Conservation (phyloP, 2,329 filamentous ascomycete species). For the Pseudogymnoascus sp. region DNA sequence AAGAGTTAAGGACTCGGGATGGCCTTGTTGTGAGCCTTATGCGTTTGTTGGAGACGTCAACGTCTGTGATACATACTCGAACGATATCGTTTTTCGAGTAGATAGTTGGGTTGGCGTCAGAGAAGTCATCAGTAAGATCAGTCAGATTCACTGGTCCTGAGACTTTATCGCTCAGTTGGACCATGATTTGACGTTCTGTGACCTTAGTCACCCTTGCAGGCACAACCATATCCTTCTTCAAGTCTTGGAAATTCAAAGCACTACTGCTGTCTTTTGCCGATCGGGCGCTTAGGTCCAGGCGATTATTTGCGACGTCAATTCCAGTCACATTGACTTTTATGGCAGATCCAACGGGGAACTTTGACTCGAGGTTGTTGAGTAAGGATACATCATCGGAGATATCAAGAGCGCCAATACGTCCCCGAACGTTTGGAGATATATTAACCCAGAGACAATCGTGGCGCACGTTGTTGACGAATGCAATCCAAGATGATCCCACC, state of each 20-base stretch:
- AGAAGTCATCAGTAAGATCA: conserved; percentile 81
- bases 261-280: conserved; percentile 48
- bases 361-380: conserved; percentile 64
- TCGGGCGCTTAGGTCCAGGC: conserved; percentile 75
- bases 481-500: conserved; percentile 63
- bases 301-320: conserved; percentile 64
- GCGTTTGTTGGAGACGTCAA: conserved; percentile 79
- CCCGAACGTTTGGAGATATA: conserved; percentile 78
- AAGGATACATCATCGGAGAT: conserved; percentile 79
- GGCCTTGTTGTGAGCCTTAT: conserved; percentile 74
- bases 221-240: conserved; percentile 74
- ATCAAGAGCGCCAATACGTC: conserved; percentile 74
- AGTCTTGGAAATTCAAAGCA: conserved; percentile 57
- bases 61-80: conserved; percentile 72
- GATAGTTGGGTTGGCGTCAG: conserved; percentile 64
- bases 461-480: conserved; percentile 84
- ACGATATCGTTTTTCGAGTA: conserved; percentile 81
- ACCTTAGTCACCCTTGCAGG: conserved; percentile 79
- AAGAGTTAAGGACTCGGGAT: conserved; percentile 83
- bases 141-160: conserved; percentile 74
- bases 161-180: conserved; percentile 75
- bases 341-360: conserved; percentile 87
- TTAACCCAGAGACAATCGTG: conserved; percentile 83
- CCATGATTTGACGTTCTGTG: conserved; percentile 72
- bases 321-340: conserved; percentile 70